phyloP scores from a whole-genome alignment of 208 protist species.

The Endotrypanum monterogeii region DNA sequence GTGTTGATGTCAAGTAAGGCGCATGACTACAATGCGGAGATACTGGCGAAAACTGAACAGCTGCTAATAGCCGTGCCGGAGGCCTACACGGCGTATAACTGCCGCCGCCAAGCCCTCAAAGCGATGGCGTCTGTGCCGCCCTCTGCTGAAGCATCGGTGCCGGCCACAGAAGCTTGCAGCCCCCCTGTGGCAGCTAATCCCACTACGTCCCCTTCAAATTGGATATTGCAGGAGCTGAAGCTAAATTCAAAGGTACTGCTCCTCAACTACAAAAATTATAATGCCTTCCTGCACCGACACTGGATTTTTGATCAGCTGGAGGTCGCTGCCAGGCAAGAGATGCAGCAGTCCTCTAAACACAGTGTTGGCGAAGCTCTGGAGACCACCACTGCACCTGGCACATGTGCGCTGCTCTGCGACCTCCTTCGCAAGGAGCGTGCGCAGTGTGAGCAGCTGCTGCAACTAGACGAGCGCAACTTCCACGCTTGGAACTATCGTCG shows the following conservation, averaged over 20 bases:
- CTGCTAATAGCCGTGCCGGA: constrained; percentile 75
- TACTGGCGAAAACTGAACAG: constrained; percentile 37
- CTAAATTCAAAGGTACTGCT: constrained; percentile 64
- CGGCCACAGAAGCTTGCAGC: background rate
- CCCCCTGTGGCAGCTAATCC: no score
- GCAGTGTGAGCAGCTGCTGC: constrained; percentile 74
- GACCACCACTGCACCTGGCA: background rate
- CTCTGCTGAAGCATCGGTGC: background rate
- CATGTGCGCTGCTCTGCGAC: constrained; percentile 21
- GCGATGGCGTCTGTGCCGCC: constrained; percentile 15
- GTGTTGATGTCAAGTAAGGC: constrained; percentile 32
- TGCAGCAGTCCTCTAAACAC: background rate
- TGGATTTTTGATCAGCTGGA: constrained; percentile 76
- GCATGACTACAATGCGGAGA: constrained; percentile 29
- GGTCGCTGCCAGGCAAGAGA: constrained; percentile 31
- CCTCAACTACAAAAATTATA: constrained; percentile 85
- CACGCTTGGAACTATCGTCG: constrained; percentile 90
- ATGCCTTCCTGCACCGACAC: constrained; percentile 82
- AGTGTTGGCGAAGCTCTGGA: background rate
- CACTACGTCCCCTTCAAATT: background rate
- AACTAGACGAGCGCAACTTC: constrained; percentile 90
- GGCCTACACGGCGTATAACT: constrained; percentile 87
- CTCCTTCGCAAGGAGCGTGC: constrained; percentile 60
- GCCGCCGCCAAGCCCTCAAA: constrained; percentile 47
- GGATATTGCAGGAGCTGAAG: constrained; percentile 63